Percentiles rank a stretch among this genome's conserved stretches.
Evolutionary conservation across 192 early-diverging fungal genomes (phyloP).

Genomic region (Coemansia brasiliensis): DNA sequence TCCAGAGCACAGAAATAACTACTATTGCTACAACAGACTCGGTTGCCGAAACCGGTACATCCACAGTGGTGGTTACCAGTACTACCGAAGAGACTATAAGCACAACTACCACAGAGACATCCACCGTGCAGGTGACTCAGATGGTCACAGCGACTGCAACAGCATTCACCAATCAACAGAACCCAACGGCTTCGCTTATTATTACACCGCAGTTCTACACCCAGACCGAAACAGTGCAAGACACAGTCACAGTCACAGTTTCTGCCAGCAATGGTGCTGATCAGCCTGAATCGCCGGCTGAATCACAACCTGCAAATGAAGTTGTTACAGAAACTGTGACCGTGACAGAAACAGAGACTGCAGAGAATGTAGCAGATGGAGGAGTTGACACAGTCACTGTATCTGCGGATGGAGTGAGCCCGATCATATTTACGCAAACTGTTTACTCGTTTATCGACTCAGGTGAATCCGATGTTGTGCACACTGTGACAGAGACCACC

Average conservation of each 20-base stretch:
- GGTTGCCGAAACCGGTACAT: neutral
- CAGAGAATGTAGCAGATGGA: neutral
- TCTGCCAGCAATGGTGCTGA: neutral
- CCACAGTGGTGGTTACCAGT: constrained; percentile 13
- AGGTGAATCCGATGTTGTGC: too few species aligned
- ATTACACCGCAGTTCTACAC: neutral
- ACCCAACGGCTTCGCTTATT: neutral
- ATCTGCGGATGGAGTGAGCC: neutral
- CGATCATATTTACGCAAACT: too few species aligned
- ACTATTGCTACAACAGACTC: neutral
- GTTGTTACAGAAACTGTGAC: constrained; percentile 12
- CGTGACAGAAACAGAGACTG: neutral
- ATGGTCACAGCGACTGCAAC: neutral
- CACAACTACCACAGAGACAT: neutral
- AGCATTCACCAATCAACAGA: neutral
- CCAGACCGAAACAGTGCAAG: neutral
- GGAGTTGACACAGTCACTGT: neutral
- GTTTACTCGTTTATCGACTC: too few species aligned
- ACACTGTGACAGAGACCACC: too few species aligned
- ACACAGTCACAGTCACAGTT: constrained; percentile 5
- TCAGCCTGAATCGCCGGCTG: neutral
- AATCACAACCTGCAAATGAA: too few species aligned
- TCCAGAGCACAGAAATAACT: neutral
- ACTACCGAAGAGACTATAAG: constrained; percentile 7
- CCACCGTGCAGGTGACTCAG: neutral